A percentile compares a stretch with the other conserved stretches of the same genome.
Conservation (phyloP, 805 yeast species). For the Lipomyces japonicus region DNA sequence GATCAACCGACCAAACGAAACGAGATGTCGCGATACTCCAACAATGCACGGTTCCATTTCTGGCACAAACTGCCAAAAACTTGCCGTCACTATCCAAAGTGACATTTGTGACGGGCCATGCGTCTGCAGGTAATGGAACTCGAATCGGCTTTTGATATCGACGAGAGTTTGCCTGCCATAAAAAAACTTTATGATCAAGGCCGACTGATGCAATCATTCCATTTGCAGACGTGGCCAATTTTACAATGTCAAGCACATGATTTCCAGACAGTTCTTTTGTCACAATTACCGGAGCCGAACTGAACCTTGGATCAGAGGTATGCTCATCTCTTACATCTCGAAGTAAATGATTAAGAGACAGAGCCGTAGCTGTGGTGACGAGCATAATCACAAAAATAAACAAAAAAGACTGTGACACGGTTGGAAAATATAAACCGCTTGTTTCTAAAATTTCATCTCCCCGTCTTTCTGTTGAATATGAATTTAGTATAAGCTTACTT, state of each 20-base stretch:
- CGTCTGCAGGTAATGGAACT: conserved; percentile 30
- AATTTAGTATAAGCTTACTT: conserved; percentile 5
- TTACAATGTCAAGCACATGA: conserved; percentile 61
- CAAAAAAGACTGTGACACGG: neutral
- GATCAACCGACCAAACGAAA: conserved; percentile 24
- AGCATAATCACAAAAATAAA: conserved; percentile 7
- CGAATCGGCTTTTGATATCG: conserved; percentile 22
- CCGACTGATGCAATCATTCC: conserved; percentile 68
- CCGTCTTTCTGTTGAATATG: no score
- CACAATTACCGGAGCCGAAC: conserved; percentile 29
- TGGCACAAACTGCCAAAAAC: conserved; percentile 16
- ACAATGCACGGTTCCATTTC: conserved; percentile 19
- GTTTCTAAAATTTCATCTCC: conserved; percentile 1
- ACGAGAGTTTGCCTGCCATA: conserved; percentile 50
- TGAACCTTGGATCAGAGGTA: conserved; percentile 29
- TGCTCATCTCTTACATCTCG: conserved; percentile 28
- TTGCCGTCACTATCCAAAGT: conserved; percentile 25
- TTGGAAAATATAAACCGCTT: neutral
- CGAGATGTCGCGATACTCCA: conserved; percentile 26
- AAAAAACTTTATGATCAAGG: conserved; percentile 63
- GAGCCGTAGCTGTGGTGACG: conserved; percentile 7
- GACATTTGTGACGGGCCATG: conserved; percentile 33
- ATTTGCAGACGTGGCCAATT: conserved; percentile 53
- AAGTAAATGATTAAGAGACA: conserved; percentile 21
- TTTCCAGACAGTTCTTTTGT: conserved; percentile 47